Percentiles rank a stretch among this genome's conserved stretches.
Conservation (phyloP, 257 asterid species). For the Plantago major region DNA sequence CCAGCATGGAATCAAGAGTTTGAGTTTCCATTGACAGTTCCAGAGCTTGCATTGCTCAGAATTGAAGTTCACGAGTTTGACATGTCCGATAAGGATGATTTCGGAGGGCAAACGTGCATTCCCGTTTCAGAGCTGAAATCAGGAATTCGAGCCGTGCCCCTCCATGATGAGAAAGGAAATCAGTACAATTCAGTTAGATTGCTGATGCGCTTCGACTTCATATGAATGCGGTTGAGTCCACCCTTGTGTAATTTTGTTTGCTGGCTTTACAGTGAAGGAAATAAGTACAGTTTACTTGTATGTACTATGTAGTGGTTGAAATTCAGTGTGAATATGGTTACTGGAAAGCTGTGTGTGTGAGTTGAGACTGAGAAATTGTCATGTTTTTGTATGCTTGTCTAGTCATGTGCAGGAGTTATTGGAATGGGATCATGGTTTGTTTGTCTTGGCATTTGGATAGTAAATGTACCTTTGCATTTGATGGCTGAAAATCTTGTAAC, state of each 20-base stretch:
- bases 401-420: too few species aligned
- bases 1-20: constrained; percentile 78
- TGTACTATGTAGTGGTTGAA: background rate
- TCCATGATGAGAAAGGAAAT: constrained; percentile 57
- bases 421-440: too few species aligned
- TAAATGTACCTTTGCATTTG: too few species aligned
- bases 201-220: constrained; percentile 50
- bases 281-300: background rate
- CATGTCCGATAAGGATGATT: constrained; percentile 66
- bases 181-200: constrained; percentile 61
- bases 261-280: constrained; percentile 4
- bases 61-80: constrained; percentile 83
- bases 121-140: constrained; percentile 68
- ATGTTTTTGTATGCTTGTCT: too few species aligned
- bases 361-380: too few species aligned
- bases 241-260: background rate
- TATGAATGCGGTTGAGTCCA: constrained; percentile 19
- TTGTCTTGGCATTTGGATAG: too few species aligned
- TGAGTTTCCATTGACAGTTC: constrained; percentile 53
- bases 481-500: too few species aligned
- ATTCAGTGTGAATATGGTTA: background rate
- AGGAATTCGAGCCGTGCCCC: constrained; percentile 64
- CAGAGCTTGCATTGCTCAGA: constrained; percentile 71
- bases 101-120: constrained; percentile 85
- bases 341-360: background rate